phyloP scores from a whole-genome alignment of 2,329 filamentous ascomycete species.

The Diaporthe vexans region DNA sequence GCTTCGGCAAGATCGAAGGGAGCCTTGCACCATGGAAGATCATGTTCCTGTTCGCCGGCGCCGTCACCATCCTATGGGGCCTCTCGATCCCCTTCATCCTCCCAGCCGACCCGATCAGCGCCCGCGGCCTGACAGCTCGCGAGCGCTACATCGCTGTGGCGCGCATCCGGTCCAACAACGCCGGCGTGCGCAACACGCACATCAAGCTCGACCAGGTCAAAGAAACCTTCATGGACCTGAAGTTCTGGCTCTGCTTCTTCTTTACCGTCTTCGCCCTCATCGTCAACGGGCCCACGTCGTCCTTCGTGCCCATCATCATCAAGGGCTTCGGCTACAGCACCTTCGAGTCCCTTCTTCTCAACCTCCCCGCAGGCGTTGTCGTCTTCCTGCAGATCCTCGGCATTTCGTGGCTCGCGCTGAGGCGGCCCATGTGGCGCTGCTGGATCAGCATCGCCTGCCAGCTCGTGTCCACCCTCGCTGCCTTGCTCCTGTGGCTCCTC shows the following conservation, averaged over 20 bases:
- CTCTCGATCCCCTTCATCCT: conserved; percentile 44
- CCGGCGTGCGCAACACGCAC: conserved; percentile 80
- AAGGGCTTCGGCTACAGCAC: conserved; percentile 72
- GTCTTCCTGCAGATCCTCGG: conserved; percentile 72
- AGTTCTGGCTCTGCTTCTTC: conserved; percentile 71
- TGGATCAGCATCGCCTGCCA: conserved; percentile 46
- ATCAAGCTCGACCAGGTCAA: conserved; percentile 69
- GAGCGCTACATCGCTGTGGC: conserved; percentile 79
- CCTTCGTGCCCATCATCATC: conserved; percentile 76
- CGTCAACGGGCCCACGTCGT: conserved; percentile 73
- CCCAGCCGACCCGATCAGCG: conserved; percentile 63
- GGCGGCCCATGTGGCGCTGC: conserved; percentile 49
- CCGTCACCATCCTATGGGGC: conserved; percentile 45
- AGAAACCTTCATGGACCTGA: conserved; percentile 63
- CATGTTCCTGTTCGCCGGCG: conserved; percentile 47
- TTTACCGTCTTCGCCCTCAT: conserved; percentile 75
- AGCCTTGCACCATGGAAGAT: conserved; percentile 46
- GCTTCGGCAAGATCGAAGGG: conserved; percentile 3
- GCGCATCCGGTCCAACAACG: conserved; percentile 80
- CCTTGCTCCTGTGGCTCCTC: conserved; percentile 68
- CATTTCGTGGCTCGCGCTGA: conserved; percentile 70
- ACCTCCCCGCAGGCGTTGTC: conserved; percentile 76
- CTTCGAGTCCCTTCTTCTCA: conserved; percentile 71
- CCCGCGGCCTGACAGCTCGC: conserved; percentile 71
- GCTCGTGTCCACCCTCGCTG: conserved; percentile 69